phyloP scores from a whole-genome alignment of 495 filamentous ascomycete species.

The Xylaria telfairii region DNA sequence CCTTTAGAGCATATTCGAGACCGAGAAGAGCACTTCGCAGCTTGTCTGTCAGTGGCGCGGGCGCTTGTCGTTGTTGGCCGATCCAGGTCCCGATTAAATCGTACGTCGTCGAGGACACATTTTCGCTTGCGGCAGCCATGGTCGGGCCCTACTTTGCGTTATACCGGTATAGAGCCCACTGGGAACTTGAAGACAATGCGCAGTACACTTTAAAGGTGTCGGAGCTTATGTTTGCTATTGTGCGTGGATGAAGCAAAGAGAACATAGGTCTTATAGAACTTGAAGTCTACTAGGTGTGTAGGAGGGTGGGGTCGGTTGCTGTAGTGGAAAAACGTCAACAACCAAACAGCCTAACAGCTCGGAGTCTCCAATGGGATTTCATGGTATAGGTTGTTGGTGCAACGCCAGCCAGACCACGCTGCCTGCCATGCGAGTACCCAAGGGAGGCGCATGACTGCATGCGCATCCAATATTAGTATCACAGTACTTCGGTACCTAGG shows the following conservation, averaged over 20 bases:
- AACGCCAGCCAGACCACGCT: background rate
- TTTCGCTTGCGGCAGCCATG: constrained; percentile 10
- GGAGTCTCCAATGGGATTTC: constrained; percentile 7
- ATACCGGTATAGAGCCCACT: background rate
- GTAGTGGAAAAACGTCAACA: background rate
- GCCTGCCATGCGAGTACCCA: background rate
- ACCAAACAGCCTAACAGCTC: background rate
- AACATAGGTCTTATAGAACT: background rate
- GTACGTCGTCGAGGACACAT: constrained; percentile 33
- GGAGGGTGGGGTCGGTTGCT: background rate
- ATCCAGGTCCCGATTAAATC: constrained; percentile 46
- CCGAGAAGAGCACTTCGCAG: constrained; percentile 41
- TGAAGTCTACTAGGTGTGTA: background rate
- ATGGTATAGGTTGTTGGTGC: background rate
- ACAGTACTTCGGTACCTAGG: no score
- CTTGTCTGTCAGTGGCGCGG: constrained; percentile 38
- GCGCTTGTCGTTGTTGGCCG: constrained; percentile 36
- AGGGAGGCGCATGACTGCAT: background rate
- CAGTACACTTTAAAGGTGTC: background rate
- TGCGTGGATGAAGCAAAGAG: background rate
- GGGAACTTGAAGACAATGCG: background rate
- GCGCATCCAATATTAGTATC: background rate
- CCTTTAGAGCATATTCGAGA: constrained; percentile 37
- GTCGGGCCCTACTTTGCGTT: background rate
- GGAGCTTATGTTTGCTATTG: background rate